phyloP scores from a whole-genome alignment of 495 filamentous ascomycete genomes.

The Trichoderma orchidacearum region DNA sequence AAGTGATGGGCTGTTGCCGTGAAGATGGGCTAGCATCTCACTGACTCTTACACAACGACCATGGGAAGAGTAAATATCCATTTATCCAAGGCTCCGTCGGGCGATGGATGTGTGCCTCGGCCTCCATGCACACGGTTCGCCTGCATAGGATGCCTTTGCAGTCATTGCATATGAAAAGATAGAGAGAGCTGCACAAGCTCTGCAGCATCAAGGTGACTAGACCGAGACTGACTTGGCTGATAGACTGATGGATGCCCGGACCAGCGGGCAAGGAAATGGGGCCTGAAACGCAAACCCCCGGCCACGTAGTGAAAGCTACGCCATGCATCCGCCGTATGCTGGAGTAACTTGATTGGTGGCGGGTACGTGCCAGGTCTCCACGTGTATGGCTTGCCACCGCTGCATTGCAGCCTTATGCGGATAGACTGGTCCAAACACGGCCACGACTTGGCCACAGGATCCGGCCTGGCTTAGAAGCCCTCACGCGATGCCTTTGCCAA shows the following conservation, averaged over 20 bases:
- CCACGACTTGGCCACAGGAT: not conserved
- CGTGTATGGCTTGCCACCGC: not conserved
- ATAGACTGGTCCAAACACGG: not conserved
- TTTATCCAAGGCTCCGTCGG: not conserved
- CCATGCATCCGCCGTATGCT: not conserved
- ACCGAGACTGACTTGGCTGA: not conserved
- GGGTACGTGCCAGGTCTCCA: not conserved
- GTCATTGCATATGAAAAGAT: not conserved
- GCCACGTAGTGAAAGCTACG: not conserved
- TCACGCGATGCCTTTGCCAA: not conserved
- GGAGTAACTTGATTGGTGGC: not conserved
- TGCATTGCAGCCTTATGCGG: not conserved
- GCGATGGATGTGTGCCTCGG: not conserved
- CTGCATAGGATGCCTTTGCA: not conserved
- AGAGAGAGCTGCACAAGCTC: not conserved
- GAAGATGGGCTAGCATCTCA: not conserved
- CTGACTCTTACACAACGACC: not conserved
- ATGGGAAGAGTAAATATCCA: not conserved
- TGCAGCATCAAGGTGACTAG: not conserved
- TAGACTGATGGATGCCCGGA: no score
- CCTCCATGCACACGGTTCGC: not conserved
- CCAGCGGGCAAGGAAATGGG: no score
- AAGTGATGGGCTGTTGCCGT: no score
- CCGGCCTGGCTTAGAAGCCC: not conserved
- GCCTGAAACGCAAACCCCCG: no score